Conservation (phyloP, 2,329 filamentous ascomycete genomes). For the Gyromitra esculenta region DNA sequence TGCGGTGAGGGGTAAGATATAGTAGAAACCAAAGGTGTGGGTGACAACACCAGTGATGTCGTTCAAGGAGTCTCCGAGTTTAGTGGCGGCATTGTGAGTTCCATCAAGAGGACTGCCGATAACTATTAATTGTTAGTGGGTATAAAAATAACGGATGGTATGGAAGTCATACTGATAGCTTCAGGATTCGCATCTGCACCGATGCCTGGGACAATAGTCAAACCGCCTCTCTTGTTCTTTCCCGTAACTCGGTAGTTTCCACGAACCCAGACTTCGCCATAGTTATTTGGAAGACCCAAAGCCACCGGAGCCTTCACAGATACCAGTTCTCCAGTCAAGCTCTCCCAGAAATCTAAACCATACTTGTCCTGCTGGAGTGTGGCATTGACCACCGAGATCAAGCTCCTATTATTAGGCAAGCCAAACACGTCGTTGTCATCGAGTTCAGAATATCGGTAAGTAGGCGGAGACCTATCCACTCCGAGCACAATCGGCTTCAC, state of each 20-base stretch:
- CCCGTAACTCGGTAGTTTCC: slow-evolving; percentile 73
- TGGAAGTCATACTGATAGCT: slow-evolving; percentile 64
- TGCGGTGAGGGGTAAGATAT: slow-evolving; percentile 71
- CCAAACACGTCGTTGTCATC: slow-evolving; percentile 69
- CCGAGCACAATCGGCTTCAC: slow-evolving; percentile 71
- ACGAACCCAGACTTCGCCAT: slow-evolving; percentile 75
- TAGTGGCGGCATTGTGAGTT: slow-evolving; percentile 68
- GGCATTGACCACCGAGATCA: slow-evolving; percentile 70
- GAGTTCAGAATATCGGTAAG: slow-evolving; percentile 69
- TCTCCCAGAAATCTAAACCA: slow-evolving; percentile 80
- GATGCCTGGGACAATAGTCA: slow-evolving; percentile 67
- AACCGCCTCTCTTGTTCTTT: slow-evolving; percentile 70
- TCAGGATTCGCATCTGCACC: slow-evolving; percentile 73
- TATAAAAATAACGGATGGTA: not conserved
- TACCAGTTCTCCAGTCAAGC: slow-evolving; percentile 73
- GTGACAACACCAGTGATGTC: slow-evolving; percentile 75
- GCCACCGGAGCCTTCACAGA: slow-evolving; percentile 69
- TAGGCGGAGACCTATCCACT: slow-evolving; percentile 69
- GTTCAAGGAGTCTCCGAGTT: slow-evolving; percentile 72
- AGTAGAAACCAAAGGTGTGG: slow-evolving; percentile 75
- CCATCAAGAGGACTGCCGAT: slow-evolving; percentile 74
- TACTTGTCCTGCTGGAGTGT: slow-evolving; percentile 69
- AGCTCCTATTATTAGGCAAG: slow-evolving; percentile 70
- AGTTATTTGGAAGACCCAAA: slow-evolving; percentile 70
- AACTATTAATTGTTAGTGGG: slow-evolving; percentile 57